phyloP scores from a whole-genome alignment of 2,329 filamentous ascomycete genomes.

The Verticillium nubilum region DNA sequence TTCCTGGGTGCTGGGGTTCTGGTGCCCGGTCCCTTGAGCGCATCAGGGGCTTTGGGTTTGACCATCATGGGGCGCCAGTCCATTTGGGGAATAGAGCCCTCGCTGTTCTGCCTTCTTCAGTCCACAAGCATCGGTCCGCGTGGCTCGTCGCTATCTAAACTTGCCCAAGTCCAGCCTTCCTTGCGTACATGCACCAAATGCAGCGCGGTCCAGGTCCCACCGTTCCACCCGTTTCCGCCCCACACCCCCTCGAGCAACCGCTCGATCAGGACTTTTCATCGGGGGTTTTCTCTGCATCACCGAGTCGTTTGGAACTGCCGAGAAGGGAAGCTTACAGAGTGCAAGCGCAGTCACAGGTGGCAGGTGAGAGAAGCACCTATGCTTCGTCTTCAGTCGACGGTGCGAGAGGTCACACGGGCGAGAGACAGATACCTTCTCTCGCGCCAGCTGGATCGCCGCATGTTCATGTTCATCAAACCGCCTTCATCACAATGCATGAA shows the following conservation, averaged over 20 bases:
- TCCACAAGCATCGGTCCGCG: not conserved
- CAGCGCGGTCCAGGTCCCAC: not conserved
- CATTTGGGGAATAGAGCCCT: not conserved
- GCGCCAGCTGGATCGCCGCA: not conserved
- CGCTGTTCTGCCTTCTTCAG: not conserved
- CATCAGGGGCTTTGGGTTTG: not conserved
- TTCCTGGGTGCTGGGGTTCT: not conserved
- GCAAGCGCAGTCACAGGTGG: not conserved
- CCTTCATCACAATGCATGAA: not conserved
- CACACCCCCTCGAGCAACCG: not conserved
- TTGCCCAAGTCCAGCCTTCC: not conserved
- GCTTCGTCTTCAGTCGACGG: not conserved
- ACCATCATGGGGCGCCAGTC: not conserved
- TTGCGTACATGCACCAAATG: not conserved
- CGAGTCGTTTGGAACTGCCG: not conserved
- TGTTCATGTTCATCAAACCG: not conserved
- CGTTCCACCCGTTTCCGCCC: not conserved
- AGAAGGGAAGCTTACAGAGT: not conserved
- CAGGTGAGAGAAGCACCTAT: not conserved
- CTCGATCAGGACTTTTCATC: not conserved
- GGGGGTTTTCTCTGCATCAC: not conserved
- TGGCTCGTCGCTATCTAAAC: not conserved
- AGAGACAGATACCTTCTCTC: not conserved
- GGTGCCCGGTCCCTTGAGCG: not conserved
- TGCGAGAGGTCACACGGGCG: not conserved